phyloP scores from a whole-genome alignment of 768 basidiomycete species.

The Mycena leptocephala region DNA sequence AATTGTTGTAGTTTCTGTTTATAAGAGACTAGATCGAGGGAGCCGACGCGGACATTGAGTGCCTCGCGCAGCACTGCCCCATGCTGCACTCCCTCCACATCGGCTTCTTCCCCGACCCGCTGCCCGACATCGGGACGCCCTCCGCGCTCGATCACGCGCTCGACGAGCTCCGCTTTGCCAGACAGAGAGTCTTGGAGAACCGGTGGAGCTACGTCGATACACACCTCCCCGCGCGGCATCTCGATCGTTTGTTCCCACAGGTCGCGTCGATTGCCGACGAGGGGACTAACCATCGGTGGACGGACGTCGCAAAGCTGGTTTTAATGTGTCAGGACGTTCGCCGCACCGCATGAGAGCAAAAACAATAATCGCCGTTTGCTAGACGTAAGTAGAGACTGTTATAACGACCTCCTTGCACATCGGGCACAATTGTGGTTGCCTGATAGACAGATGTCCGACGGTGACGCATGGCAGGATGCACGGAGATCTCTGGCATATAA shows the following conservation, averaged over 20 bases:
- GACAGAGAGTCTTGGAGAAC: background rate
- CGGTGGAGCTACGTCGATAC: background rate
- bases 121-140: background rate
- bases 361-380: no score
- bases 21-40: no score
- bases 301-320: background rate
- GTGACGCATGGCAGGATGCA: no score
- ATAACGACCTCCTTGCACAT: no score
- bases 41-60: background rate
- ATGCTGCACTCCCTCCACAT: background rate
- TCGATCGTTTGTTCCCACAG: conserved; percentile 8
- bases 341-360: conserved; percentile 5
- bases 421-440: no score
- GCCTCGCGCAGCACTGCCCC: conserved; percentile 2
- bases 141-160: background rate
- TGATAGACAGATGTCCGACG: no score
- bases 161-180: background rate
- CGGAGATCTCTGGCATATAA: no score
- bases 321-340: conserved; percentile 13
- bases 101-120: background rate
- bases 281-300: background rate
- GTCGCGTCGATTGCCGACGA: background rate
- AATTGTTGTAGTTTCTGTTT: no score
- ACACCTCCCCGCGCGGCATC: background rate
- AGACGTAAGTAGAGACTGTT: no score